Conservation (phyloP, 2,329 filamentous ascomycete species). For the Trichoderma koningiopsis region DNA sequence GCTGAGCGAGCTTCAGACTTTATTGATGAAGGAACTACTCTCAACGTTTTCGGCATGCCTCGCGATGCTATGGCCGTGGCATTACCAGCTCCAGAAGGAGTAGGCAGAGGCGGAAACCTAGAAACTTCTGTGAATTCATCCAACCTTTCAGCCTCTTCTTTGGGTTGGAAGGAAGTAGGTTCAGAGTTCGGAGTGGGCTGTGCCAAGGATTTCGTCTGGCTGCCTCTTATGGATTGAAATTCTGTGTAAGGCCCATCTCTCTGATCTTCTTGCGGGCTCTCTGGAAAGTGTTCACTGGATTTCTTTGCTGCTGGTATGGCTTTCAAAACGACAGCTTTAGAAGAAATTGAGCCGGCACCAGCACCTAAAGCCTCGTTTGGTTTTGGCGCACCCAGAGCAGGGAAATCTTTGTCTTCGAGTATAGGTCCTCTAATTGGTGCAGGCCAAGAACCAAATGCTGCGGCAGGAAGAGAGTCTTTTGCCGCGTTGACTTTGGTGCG, state of each 20-base stretch:
- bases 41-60: conserved; percentile 64
- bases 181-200: neutral
- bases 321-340: conserved; percentile 42
- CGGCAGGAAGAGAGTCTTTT: neutral
- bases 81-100: conserved; percentile 47
- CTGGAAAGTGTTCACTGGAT: conserved; percentile 24
- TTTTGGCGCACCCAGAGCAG: conserved; percentile 55
- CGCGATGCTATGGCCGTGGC: conserved; percentile 53
- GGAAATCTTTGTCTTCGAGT: conserved; percentile 65
- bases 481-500: neutral
- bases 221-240: neutral
- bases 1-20: conserved; percentile 8
- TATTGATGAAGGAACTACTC: conserved; percentile 57
- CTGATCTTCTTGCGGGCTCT: neutral
- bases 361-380: conserved; percentile 35
- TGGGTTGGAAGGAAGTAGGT: neutral
- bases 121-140: conserved; percentile 35
- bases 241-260: conserved; percentile 23
- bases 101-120: conserved; percentile 54
- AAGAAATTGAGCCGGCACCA: conserved; percentile 37
- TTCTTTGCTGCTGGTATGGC: conserved; percentile 40
- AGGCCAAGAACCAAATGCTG: neutral
- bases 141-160: neutral
- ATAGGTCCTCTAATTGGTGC: conserved; percentile 31
- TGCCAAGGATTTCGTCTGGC: neutral